Percentiles rank a stretch among this genome's conserved stretches.
Conservation (phyloP, 305 asterid genomes). For the Fraxinus greggii region DNA sequence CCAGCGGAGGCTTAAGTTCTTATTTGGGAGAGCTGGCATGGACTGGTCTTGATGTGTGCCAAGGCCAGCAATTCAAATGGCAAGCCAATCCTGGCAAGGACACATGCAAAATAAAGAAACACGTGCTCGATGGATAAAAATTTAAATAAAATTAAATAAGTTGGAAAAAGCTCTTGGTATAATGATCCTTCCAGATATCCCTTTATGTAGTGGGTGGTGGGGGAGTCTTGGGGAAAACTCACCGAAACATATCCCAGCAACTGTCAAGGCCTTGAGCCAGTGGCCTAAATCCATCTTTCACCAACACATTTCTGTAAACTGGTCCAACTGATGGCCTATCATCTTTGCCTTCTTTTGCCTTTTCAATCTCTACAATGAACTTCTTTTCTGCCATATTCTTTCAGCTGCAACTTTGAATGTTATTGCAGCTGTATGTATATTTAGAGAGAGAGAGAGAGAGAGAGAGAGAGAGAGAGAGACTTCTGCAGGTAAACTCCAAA, state of each 20-base stretch:
- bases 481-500: background rate
- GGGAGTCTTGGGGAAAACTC: background rate
- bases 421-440: background rate
- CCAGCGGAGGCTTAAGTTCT: no score
- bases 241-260: slow-evolving; percentile 86
- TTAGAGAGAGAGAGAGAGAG: background rate
- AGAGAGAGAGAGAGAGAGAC: background rate
- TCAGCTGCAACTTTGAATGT: background rate
- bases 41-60: no score
- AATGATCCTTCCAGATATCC: background rate
- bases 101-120: no score
- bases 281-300: slow-evolving; percentile 56
- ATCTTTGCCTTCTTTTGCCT: slow-evolving; percentile 48
- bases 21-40: no score
- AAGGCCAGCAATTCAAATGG: no score
- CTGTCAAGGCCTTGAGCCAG: slow-evolving; percentile 48
- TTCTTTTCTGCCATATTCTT: slow-evolving; percentile 41
- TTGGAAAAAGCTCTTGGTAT: no score
- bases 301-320: slow-evolving; percentile 60
- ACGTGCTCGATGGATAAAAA: no score
- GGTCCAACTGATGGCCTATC: slow-evolving; percentile 69
- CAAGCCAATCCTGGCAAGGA: no score
- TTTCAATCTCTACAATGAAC: slow-evolving; percentile 55
- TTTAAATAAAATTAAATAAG: no score
- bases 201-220: no score